Percentiles rank a stretch among this genome's conserved stretches.
Conservation (phyloP, 2,329 filamentous ascomycete species). For the Trichoderma sp. region DNA sequence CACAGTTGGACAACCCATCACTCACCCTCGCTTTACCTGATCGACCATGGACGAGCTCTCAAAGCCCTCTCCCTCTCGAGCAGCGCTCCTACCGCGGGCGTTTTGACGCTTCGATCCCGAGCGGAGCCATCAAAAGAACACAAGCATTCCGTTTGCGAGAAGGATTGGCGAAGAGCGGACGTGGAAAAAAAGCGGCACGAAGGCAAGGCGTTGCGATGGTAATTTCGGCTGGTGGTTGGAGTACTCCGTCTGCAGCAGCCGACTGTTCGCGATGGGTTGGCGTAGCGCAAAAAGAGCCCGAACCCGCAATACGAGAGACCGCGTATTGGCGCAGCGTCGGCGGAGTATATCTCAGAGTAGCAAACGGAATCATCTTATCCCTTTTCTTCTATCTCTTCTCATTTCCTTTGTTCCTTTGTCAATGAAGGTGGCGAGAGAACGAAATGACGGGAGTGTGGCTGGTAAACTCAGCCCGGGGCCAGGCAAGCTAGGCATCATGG, state of each 20-base stretch:
- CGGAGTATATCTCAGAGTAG: conserved; percentile 6
- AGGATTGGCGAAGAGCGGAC: neutral
- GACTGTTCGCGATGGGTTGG: neutral
- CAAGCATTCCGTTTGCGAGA: neutral
- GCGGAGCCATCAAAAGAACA: neutral
- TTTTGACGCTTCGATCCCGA: too few species aligned
- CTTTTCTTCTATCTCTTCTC: neutral
- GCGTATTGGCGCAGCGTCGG: conserved; percentile 16
- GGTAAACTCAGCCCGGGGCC: conserved; percentile 17
- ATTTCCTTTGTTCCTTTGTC: neutral
- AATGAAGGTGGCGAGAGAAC: conserved; percentile 18
- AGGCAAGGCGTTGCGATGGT: conserved; percentile 18
- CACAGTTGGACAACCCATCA: conserved; percentile 17
- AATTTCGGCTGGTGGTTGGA: conserved; percentile 20
- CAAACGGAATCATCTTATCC: neutral
- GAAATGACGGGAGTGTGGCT: conserved; percentile 27
- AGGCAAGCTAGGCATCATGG: conserved; percentile 22
- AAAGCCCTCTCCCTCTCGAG: too few species aligned
- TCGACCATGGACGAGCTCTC: conserved; percentile 9
- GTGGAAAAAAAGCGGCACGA: neutral
- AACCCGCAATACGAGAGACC: neutral
- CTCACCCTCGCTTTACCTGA: conserved; percentile 6
- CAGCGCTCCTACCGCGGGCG: neutral
- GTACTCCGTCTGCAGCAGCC: neutral
- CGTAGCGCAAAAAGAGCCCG: neutral